Base-by-base conservation (phyloP, 192 early-diverging fungal species). In the Coemansia sp. region DNA sequence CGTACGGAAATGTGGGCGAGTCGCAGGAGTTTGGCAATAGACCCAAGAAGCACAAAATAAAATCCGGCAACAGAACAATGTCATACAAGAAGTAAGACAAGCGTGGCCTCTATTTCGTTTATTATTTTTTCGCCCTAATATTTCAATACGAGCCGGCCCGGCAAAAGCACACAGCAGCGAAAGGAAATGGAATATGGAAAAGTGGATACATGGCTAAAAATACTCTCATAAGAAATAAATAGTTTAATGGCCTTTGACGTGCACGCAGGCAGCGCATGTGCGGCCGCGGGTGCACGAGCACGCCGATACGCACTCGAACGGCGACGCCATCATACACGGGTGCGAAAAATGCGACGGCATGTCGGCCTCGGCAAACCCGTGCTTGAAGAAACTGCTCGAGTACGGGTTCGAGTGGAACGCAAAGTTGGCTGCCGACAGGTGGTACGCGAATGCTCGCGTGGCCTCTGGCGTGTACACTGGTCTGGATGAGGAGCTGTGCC, bases 361-460 rank as follows among this genome's bases (percentile, higher is more conserved):
- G 18, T 68, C 72, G 21, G 63, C 40, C 60, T 80, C 77, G 0
- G 68, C 49, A 68, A 80, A 80, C 48, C 77, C 77, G 31, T 62
- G 71, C 61, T 71, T 63, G 48, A 80, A 74, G 51, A 80, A 80
- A 30, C 68, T 68, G 64, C 68, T 74, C 5, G 68, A 35, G 56
- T 80, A 80, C 1, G 77, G 77, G 35, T 71, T 74, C 15, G 49
- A 57, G 71, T 66, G 69, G 58, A 79, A 79, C n/a, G 67, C 67
- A 64, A 79, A 73, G 55, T 72, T 66, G 21, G 71, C 71, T 15
- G 66, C 66, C 4, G 45, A 60, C 31, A 79, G 48, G 43, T 79
- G 70, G 53, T 66, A 66, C 16, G 63, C 58, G 42, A 79, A 79
- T 29, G 64, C 61, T 18, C 69, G 59, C 1, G 55, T 57, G 3